These are phyloP conservation scores for Fusarium duplospermum DNA, from an alignment of 2,329 filamentous ascomycete species.

Conservation along the genomic window DNA sequence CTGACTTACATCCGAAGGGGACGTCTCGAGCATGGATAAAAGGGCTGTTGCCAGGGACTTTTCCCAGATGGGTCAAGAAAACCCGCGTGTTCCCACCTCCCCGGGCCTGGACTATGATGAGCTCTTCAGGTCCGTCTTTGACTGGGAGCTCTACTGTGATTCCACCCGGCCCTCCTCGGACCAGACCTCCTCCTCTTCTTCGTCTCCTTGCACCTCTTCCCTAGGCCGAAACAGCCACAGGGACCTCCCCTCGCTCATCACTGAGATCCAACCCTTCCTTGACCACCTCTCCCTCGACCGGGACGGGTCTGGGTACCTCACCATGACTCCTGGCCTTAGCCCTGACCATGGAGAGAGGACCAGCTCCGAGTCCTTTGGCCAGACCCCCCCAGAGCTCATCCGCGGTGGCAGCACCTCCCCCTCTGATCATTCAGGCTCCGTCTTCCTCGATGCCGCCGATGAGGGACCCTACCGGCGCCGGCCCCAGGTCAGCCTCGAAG, in stretches of 20 bases:
- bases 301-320: conserved; percentile 47
- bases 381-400: conserved; percentile 53
- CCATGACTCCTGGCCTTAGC: conserved; percentile 50
- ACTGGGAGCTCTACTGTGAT: conserved; percentile 52
- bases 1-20: conserved; percentile 53
- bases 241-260: conserved; percentile 50
- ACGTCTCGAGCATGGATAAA: conserved; percentile 51
- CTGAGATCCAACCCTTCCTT: conserved; percentile 50
- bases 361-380: conserved; percentile 52
- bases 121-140: conserved; percentile 52
- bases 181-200: conserved; percentile 40
- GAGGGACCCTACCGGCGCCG: conserved; percentile 43
- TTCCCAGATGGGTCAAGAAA: conserved; percentile 51
- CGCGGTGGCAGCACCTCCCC: conserved; percentile 54
- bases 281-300: conserved; percentile 49
- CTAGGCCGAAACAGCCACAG: conserved; percentile 44
- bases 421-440: conserved; percentile 54
- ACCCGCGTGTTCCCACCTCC: conserved; percentile 51
- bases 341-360: conserved; percentile 48
- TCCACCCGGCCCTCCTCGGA: conserved; percentile 47
- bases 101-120: conserved; percentile 48
- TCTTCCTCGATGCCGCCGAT: conserved; percentile 47
- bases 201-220: conserved; percentile 1
- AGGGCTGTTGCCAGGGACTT: conserved; percentile 46
- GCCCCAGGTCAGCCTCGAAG: conserved; percentile 48